Evolutionary conservation across 192 early-diverging fungal species (phyloP), one percentile per base, ranked within the genome.

Genomic region (Entomortierella beljakovae): DNA sequence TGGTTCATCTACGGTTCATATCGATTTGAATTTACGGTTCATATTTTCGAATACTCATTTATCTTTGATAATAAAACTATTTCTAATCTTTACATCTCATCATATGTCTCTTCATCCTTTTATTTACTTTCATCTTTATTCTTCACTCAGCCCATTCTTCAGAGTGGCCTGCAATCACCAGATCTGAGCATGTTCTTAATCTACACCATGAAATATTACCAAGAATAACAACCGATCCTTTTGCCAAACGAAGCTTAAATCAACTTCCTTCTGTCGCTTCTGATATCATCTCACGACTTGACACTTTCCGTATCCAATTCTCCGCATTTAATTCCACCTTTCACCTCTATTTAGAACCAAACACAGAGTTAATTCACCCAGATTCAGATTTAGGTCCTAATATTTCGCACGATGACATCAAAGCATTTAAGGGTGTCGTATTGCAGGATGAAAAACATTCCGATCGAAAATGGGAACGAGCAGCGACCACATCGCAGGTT

Each of bases 361-460:
- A 94, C 74, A 57, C 76, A 26, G 91, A 92, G 59, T 66, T 94
- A 50, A 80, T 94, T 50, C 91, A 94, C 68, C 88, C 91, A 1
- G 71, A 89, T 6, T 90, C 91, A 0, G 80, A 64, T 33, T 40
- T 87, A 1, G 70, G 83, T 7, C 86, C 85, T 37, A 66, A 69
- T 58, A 26, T 70, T 22, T 28, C 20, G 22, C 31, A 65, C 3
- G 87, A 89, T n/a, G 85, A 88, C 25, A 85, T 81, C 61, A 74
- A 84, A 46, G 75, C 92, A 18, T 93, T 90, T 66, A 87, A 84
- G n/a, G 92, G 92, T 10, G 81, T 88, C 18, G 86, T 77, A 28
- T 33, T 82, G 35, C 64, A 68, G 22, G 73, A 82, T 38, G 16
- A 67, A 3, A 6, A 71, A 33, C 57, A 66, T 84, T 23, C 70